Evolutionary conservation across 1,139 yeast species (phyloP), one percentile per base, ranked within the genome.

Genomic region (Debaryomyces sp.): DNA sequence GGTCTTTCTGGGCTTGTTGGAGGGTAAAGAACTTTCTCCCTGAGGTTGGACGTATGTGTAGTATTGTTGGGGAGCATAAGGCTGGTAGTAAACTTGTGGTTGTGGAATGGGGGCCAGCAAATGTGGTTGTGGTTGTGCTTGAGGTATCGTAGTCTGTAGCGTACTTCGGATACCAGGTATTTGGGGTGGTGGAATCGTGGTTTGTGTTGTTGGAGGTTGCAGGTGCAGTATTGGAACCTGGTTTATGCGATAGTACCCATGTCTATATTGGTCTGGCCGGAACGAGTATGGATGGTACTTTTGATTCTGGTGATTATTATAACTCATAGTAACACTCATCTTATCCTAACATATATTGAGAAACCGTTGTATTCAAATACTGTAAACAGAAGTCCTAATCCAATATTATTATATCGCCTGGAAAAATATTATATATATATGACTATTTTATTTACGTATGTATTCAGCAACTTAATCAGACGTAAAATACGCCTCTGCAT

Each of bases 1-100:
- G 4, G 68, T 55, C 15, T 21, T 36, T 15, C 42, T 44, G 33
- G 26, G 45, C 15, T 30, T 29, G 23, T 10, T 18, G 13, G 43
- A 23, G 24, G 24, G 37, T 17, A 38, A 15, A 13, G 30, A 15
- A 15, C 15, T 37, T 7, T 29, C 38, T 9, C 43, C 43, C 9
- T 22, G 43, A 6, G 38, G 32, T 17, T 32, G 37, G 21, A 44
- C 29, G 38, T 44, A 44, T 32, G 46, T 33, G 36, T 36, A 44
- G 30, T 44, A 44, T n/a, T 32, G 46, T 17, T 42, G 45, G n/a
- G 26, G 45, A 5, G 43, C 37, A 22, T 30, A 30, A 6, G 43
- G 43, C 8, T 41, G 43, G 15, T 29, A 41, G 36, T 41, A 41
- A n/a, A 41, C 34, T 27, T 44, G 38, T 13, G 41, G 30, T 33